Evolutionary conservation across 2,329 filamentous ascomycete species (phyloP), one percentile per base, ranked within the genome.

Genomic region (Periglandula ipomoeae): DNA sequence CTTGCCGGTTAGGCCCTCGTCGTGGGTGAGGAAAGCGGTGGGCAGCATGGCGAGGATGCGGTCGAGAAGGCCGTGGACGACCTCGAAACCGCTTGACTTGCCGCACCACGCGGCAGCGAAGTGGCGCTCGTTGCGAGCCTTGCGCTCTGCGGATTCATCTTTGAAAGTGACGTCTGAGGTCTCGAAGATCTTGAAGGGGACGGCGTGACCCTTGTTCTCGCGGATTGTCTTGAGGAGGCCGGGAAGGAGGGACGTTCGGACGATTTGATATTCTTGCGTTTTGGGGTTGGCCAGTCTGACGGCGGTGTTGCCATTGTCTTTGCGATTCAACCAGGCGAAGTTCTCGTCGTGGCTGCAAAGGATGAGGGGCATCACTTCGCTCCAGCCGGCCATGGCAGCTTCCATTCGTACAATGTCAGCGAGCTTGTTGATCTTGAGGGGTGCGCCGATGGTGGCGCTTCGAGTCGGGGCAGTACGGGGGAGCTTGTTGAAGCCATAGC

Each of bases 261-360:
- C 90, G 48, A 96, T 84, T 68, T 96, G 90, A 69, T 95, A 96
- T 64, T 96, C 90, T 23, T 82, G 77, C 0, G 89, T 94, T 74
- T 96, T 96, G 49, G 90, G 90, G 66, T 96, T 96, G 55, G 87
- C 87, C 37, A 96, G 83, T 59, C 82, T 84, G 56, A 96, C 81
- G 24, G 88, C 89, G 0, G 84, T 89, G 50, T 78, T 84, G 55
- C 88, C 88, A 59, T 95, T 87, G 57, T 96, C 90, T 62, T 83
- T 82, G 62, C 89, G 85, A 71, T 95, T 95, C 13, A 98, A 75
- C 86, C 88, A 96, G 51, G 78, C 84, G 66, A 97, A 98, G 73
- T 98, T 98, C 76, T 98, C 93, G 62, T 97, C 91, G 66, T 96
- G 89, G 41, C 89, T 95, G 76, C 93, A 98, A 48, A 98, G 81